A percentile compares a stretch with the other conserved stretches of the same genome.
phyloP scores from a whole-genome alignment of 2,329 filamentous ascomycete species.

The Ceratocystis cacaofunesta region DNA sequence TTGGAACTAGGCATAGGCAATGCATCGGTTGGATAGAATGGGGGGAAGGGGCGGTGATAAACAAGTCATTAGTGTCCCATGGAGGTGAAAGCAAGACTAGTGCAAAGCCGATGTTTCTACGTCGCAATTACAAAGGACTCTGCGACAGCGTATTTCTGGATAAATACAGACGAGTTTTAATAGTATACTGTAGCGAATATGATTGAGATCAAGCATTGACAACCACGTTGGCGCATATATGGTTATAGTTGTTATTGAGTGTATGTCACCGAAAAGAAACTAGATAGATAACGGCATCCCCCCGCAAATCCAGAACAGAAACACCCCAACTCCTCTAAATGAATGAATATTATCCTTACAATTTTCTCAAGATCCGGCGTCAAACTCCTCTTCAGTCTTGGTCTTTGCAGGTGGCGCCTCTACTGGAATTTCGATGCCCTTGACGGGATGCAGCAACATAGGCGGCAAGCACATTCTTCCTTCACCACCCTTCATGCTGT shows the following conservation, averaged over 20 bases:
- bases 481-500: conserved; percentile 49
- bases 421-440: conserved; percentile 53
- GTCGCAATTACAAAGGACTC: neutral
- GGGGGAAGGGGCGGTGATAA: neutral
- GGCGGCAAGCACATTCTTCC: conserved; percentile 83
- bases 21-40: neutral
- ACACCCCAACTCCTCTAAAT: conserved; percentile 1
- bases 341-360: neutral
- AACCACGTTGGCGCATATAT: neutral
- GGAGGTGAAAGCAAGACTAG: neutral
- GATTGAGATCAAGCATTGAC: neutral
- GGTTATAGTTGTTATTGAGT: neutral
- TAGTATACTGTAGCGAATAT: neutral
- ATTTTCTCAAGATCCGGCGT: conserved; percentile 30
- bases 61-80: neutral
- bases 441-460: conserved; percentile 81
- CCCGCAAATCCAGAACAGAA: neutral
- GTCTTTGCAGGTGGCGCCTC: conserved; percentile 37
- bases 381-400: conserved; percentile 26
- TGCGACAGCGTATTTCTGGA: conserved; percentile 6
- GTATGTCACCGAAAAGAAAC: neutral
- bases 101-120: neutral
- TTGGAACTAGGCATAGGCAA: neutral
- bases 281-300: neutral
- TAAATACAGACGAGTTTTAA: neutral